A percentile compares a stretch with the other conserved stretches of the same genome.
phyloP scores from a whole-genome alignment of 768 basidiomycete species.

The Agaricus subrufescens region DNA sequence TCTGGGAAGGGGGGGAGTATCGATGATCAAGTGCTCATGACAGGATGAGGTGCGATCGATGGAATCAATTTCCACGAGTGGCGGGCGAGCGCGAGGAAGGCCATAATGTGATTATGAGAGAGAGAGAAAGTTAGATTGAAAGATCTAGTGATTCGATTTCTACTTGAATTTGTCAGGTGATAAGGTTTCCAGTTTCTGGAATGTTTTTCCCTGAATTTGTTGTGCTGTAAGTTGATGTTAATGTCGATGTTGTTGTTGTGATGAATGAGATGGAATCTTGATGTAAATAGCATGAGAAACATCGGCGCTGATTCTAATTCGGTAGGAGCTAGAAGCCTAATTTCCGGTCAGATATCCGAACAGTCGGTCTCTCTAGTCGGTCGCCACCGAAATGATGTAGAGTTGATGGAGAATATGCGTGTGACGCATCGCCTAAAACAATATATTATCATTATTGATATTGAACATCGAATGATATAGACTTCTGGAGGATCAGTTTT shows the following conservation, averaged over 20 bases:
- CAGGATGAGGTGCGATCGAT: no score
- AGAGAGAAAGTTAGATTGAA: not conserved
- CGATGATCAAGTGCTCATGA: no score
- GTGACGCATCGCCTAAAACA: not conserved
- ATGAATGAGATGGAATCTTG: not conserved
- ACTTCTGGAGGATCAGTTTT: no score
- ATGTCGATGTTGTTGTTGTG: not conserved
- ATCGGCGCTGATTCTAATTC: not conserved
- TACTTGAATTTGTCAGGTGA: not conserved
- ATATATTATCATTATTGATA: not conserved
- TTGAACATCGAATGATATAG: not conserved
- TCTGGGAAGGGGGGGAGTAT: no score
- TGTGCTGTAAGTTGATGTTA: not conserved
- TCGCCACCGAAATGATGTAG: not conserved
- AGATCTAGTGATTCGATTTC: not conserved
- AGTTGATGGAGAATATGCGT: not conserved
- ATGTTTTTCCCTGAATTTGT: not conserved
- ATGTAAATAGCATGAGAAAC: not conserved
- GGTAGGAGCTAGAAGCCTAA: not conserved
- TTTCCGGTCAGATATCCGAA: not conserved
- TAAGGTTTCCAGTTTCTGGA: conserved; percentile 1
- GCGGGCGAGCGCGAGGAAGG: not conserved
- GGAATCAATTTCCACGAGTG: no score
- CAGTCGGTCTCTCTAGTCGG: not conserved
- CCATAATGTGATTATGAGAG: not conserved